Conservation (phyloP, 2,329 filamentous ascomycete genomes). For the Cladosporium phlei region DNA sequence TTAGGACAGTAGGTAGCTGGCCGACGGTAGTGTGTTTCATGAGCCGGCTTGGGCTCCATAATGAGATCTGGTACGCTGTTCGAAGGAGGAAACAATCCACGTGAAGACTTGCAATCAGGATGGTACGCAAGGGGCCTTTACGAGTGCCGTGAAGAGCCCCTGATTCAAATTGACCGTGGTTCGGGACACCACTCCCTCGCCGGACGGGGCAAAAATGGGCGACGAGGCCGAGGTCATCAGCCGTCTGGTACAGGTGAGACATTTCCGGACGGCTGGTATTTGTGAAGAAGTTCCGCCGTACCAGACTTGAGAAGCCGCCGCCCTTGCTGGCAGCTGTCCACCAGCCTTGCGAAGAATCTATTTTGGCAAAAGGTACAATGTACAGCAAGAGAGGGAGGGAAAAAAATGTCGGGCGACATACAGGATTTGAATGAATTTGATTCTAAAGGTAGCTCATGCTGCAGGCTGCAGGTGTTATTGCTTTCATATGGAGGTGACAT, state of each 20-base stretch:
- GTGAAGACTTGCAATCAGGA: no score
- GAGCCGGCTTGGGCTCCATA: no score
- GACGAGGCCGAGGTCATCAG: no score
- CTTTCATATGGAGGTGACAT: background rate
- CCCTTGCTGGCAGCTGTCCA: background rate
- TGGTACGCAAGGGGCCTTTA: no score
- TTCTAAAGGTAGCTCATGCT: background rate
- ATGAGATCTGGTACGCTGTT: no score
- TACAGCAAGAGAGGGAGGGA: no score
- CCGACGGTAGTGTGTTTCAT: background rate
- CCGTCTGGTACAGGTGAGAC: background rate
- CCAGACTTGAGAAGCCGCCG: background rate
- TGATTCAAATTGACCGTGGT: no score
- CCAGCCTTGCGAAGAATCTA: background rate
- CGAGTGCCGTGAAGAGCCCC: background rate
- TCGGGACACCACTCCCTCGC: no score
- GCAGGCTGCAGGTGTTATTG: conserved; percentile 6
- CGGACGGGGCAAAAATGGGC: no score
- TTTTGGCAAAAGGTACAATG: background rate
- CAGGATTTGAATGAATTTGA: no score
- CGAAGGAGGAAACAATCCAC: no score
- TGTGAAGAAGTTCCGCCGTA: conserved; percentile 3
- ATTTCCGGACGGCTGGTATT: background rate
- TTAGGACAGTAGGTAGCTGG: background rate
- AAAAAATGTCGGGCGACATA: no score